Base-by-base conservation (phyloP, 192 early-diverging fungal species). In the Umbelopsis isabellina region DNA sequence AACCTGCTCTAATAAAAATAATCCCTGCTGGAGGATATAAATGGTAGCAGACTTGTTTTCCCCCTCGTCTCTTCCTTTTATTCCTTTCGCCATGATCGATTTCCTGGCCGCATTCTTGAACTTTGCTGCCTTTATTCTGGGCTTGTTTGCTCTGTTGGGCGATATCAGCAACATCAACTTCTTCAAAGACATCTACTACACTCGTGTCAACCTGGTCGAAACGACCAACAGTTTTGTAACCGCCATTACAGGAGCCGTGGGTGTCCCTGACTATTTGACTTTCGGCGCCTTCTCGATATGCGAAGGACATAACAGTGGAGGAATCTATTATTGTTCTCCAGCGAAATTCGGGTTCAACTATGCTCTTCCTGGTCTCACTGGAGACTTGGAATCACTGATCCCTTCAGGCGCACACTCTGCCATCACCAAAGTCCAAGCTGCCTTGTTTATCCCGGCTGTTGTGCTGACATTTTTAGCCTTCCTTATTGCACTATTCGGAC, bases 391-490 rank as follows among this genome's bases (percentile, higher is more conserved):
- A 18, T 18, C 12, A 2, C 55, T 61, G 27, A 35, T 35, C 15
- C 55, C 55, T 6, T 61, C 55, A 0, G 16, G 18, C 18, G 18
- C 55, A 15, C 55, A 61, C 16, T 3, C 21, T 12, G 55, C 4
- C 18, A 52, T 71, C 53, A 46, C 52, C 12, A 52, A n/a, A 33
- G 69, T 71, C 21, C 49, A 53, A 33, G 48, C 69, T 27, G 51
- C 33, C 13, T 18, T 71, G 0, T 71, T 71, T 52, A 71, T 71
- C 5, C 69, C 69, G 45, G 74, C 49, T 15, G 46, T 75, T 66
- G 68, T 68, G 8, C 12, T 75, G 4, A 75, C 74, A 1, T 70
- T 75, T 12, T 46, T 75, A 23, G 68, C 74, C 0, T 35, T 75
- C 10, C 27, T 67, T 2, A 70, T 75, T 22, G 70, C 74, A 8